These are phyloP conservation scores for Xylaria venustula DNA, from an alignment of 495 filamentous ascomycete genomes.

Conservation along the genomic window DNA sequence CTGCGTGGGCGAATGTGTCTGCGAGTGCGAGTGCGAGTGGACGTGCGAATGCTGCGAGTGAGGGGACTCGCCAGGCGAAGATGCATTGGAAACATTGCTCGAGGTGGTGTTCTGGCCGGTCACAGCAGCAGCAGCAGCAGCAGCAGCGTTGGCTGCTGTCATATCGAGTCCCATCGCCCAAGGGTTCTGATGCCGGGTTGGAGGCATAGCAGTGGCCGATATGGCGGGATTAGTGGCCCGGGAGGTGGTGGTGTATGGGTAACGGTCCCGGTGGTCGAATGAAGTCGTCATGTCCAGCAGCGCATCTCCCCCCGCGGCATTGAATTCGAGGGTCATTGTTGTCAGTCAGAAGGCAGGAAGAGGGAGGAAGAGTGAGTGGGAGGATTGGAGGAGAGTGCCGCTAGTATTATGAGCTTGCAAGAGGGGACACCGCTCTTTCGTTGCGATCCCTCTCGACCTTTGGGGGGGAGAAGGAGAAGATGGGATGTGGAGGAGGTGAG, in stretches of 20 bases:
- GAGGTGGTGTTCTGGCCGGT: slow-evolving; percentile 36
- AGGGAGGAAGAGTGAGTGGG: slow-evolving; percentile 31
- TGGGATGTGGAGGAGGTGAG: slow-evolving; percentile 35
- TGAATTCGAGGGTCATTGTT: slow-evolving; percentile 59
- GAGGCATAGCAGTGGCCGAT: slow-evolving; percentile 43
- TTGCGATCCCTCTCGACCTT: slow-evolving; percentile 27
- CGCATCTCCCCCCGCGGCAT: slow-evolving; percentile 49
- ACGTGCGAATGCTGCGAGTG: slow-evolving; percentile 31
- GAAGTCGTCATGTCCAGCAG: slow-evolving; percentile 52
- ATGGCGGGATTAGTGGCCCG: slow-evolving; percentile 37
- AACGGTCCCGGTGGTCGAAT: slow-evolving; percentile 55
- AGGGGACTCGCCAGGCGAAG: slow-evolving; percentile 46
- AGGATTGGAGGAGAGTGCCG: slow-evolving; percentile 34
- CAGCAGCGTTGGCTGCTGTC: slow-evolving; percentile 31
- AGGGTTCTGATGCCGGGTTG: slow-evolving; percentile 40
- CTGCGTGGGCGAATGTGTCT: slow-evolving; percentile 40
- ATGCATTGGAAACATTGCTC: slow-evolving; percentile 38
- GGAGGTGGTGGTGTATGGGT: slow-evolving; percentile 45
- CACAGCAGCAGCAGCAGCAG: slow-evolving; percentile 7
- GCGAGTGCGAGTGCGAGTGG: slow-evolving; percentile 16
- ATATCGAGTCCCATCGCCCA: slow-evolving; percentile 49
- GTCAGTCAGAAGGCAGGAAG: slow-evolving; percentile 36
- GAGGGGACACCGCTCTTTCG: slow-evolving; percentile 41
- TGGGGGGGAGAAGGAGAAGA: slow-evolving; percentile 20
- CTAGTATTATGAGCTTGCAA: slow-evolving; percentile 36